A percentile compares a stretch with the other conserved stretches of the same genome.
These are phyloP conservation scores for Daldinia childiae DNA, from an alignment of 495 filamentous ascomycete genomes.

Conservation along the genomic window DNA sequence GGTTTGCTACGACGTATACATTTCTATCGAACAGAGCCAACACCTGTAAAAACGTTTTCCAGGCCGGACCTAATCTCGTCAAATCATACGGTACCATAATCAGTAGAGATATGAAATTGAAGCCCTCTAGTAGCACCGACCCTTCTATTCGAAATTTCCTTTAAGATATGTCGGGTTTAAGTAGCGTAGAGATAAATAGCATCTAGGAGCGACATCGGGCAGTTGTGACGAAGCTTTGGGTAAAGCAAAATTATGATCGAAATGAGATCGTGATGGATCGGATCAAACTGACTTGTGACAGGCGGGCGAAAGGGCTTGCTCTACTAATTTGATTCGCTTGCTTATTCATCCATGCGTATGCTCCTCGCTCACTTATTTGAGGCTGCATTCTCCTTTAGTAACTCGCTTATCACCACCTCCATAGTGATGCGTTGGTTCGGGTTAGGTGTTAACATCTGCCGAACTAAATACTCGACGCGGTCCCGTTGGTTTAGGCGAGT, in stretches of 20 bases:
- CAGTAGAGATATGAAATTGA: not conserved
- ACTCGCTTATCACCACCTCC: conserved; percentile 49
- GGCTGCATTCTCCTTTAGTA: conserved; percentile 45
- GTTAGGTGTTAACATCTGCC: conserved; percentile 58
- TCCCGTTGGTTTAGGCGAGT: conserved; percentile 49
- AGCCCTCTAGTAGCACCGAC: not conserved
- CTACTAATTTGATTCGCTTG: conserved; percentile 7
- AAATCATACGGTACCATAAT: not conserved
- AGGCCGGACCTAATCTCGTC: not conserved
- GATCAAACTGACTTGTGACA: conserved; percentile 3
- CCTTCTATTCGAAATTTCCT: not conserved
- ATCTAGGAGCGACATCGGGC: conserved; percentile 5
- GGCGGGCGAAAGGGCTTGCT: not conserved
- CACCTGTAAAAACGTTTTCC: conserved; percentile 23
- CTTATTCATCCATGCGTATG: not conserved
- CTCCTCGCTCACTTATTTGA: conserved; percentile 19
- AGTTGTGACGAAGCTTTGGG: conserved; percentile 9
- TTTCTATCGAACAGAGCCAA: conserved; percentile 1
- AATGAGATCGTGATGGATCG: conserved; percentile 5
- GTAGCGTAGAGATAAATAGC: not conserved
- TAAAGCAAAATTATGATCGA: conserved; percentile 5
- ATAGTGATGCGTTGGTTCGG: conserved; percentile 55
- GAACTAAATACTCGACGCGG: conserved; percentile 53
- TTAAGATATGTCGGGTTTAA: not conserved
- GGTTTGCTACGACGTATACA: conserved; percentile 3